These are phyloP conservation scores for Cystobasidium sp. DNA, from an alignment of 1,284 basidiomycete species.

Conservation along the genomic window DNA sequence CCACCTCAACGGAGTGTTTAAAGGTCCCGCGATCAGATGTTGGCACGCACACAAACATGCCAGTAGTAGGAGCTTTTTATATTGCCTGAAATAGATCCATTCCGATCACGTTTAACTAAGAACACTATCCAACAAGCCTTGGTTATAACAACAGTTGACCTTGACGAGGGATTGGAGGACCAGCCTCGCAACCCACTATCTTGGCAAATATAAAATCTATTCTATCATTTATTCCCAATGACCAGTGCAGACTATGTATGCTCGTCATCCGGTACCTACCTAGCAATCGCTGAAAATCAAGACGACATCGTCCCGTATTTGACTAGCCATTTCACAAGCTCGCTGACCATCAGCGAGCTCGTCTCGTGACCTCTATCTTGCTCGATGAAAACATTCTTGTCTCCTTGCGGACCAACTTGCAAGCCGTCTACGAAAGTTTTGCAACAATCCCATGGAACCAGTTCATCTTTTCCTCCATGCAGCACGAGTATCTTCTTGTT, in stretches of 20 bases:
- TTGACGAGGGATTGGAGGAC: neutral
- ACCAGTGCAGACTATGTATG: no score
- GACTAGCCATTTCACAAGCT: constrained; percentile 38
- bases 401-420: constrained; percentile 35
- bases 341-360: constrained; percentile 27
- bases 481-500: constrained; percentile 73
- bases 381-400: constrained; percentile 31
- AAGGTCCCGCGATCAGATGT: neutral
- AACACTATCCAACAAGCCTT: neutral
- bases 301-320: constrained; percentile 6
- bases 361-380: constrained; percentile 36
- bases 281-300: neutral
- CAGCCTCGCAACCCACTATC: neutral
- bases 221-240: neutral
- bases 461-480: constrained; percentile 61
- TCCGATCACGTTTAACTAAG: no score
- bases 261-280: neutral
- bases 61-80: no score
- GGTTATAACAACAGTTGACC: neutral
- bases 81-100: no score
- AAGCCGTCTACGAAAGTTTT: constrained; percentile 54
- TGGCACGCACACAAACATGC: no score
- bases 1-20: neutral
- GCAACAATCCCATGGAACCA: constrained; percentile 55
- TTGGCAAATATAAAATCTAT: neutral